Evolutionary conservation across 768 basidiomycete species (phyloP), one percentile per base, ranked within the genome.

Genomic region (Hypsizygus marmoreus): DNA sequence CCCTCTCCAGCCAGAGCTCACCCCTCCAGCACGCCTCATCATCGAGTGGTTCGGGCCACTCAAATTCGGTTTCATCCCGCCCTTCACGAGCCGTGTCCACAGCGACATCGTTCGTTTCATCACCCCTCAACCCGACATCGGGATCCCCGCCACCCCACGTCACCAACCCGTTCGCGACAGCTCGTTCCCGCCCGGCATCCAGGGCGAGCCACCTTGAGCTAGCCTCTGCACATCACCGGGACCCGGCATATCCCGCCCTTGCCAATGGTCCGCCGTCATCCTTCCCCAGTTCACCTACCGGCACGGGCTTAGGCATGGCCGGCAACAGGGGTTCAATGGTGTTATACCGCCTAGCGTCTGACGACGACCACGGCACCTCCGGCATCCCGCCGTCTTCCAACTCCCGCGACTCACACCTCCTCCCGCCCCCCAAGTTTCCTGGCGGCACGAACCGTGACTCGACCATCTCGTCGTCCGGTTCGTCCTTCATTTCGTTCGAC

Each of bases 331-430:
- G 58, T 2, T 60, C 61, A 11, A 62, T 62, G 58, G 49, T 62
- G 5, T 53, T 62, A n/a, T 62, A 62, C 46, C 50, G 58, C 5
- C 48, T 62, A 13, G 58, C 61, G 3, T 47, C 54, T 1, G 54
- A 56, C n/a, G 51, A 58, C 23, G 58, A 56, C 41, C 16, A 20
- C 29, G 13, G 26, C 10, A 16, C 31, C 24, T 14, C 28, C 33
- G 4, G 29, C n/a, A n/a, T n/a, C n/a, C 36, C 17, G 19, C 46
- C 4, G 23, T 36, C 12, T 38, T 34, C 5, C 10, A 28, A 41
- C 12, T 13, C 31, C 20, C 20, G 35, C 10, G 49, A 48, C 14
- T 49, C 50, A 1, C 41, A 43, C 25, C 38, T 53, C 14, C 46
- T 53, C 45, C 33, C 57, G 16, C 54, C 60, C 2, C 55, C 55